Base-by-base conservation (phyloP, 768 basidiomycete species). In the Coprinopsis strossmayeri region DNA sequence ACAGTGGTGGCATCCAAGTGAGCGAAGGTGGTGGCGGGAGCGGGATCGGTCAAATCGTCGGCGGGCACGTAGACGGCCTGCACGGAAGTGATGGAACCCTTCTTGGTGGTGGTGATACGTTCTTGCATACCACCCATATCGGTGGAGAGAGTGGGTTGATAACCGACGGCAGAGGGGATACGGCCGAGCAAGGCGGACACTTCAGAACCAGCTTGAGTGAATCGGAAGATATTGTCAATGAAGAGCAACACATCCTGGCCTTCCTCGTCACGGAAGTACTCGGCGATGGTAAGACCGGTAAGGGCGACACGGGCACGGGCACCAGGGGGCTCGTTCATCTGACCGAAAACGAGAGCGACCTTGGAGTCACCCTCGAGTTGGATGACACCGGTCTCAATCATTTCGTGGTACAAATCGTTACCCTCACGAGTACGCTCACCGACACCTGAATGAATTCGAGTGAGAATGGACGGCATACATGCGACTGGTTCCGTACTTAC, bases 141-240 rank as follows among this genome's bases (percentile, higher is more conserved):
- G 65, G 96, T 99, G 57, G 96, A 97, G 53, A 98, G 87, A 46
- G 96, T 98, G 66, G 96, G 96, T 69, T 99, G 96, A 77, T 99
- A 99, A 83, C 96, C 96, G 81, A 99, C 96, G 56, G 96, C 96
- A 58, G 96, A 98, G 58, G 96, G 96, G 64, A 98, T 99, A 91
- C 96, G 96, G 80, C 96, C 96, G 58, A 98, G 89, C 61, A 99
- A 72, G 56, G 96, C 96, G 74, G 96, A 99, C 78, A 98, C 96
- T 69, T 98, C 96, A 56, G 96, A 99, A 85, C 96, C 96, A 64
- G 96, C 96, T 71, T 98, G 96, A 60, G 96, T 99, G 90, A 99
- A 99, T 67, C 96, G 94, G 96, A 99, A 99, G 74, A 99, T 99
- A 84, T 99, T 99, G 88, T 99, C 96, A 67, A 99, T 99, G 82